Conservation (phyloP, 352 stramenopile species). For the Pythium oligandrum region DNA sequence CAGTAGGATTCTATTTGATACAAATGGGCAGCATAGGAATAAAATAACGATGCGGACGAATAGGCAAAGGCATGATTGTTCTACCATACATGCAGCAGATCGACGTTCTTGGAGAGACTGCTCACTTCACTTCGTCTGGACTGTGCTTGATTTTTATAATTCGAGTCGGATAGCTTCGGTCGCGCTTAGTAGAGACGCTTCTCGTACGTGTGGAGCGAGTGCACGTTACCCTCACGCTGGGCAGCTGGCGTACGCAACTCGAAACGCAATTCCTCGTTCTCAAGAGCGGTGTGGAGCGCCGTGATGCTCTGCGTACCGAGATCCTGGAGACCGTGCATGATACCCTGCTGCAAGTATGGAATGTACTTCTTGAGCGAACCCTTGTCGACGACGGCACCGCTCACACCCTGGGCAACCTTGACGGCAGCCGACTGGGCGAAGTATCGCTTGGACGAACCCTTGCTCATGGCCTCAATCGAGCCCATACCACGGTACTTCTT, state of each 20-base stretch:
- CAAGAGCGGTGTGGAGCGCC: constrained; percentile 80
- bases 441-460: constrained; percentile 94
- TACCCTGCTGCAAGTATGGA: constrained; percentile 98
- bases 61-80: no score
- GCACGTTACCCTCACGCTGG: constrained; percentile 98
- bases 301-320: constrained; percentile 90
- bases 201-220: constrained; percentile 98
- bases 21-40: no score
- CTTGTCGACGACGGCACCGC: constrained; percentile 98
- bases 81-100: no score
- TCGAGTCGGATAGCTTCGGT: no score
- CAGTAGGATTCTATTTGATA: no score
- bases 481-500: constrained; percentile 99
- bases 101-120: no score
- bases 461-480: constrained; percentile 98
- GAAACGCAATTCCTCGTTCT: constrained; percentile 89
- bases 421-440: constrained; percentile 88
- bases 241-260: constrained; percentile 98
- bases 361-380: constrained; percentile 98
- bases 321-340: constrained; percentile 98
- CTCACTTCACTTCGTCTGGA: no score
- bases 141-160: no score
- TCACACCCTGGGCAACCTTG: constrained; percentile 99
- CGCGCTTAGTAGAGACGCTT: constrained; percentile 82
- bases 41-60: no score